These are phyloP conservation scores for Backusella tuberculispora DNA, from an alignment of 192 early-diverging fungal genomes.

Conservation along the genomic window DNA sequence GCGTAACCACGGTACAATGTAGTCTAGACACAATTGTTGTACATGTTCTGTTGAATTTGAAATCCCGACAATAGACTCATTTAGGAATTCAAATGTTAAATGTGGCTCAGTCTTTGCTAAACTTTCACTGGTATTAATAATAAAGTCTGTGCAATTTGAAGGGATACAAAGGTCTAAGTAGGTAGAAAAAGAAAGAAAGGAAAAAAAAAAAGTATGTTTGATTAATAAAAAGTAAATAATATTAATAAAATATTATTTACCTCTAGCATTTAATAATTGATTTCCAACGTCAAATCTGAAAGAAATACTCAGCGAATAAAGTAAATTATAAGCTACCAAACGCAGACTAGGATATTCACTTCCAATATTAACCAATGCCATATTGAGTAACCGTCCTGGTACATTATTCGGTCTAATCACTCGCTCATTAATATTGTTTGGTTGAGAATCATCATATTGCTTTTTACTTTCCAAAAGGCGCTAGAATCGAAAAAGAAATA, in stretches of 20 bases:
- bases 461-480: conserved; percentile 71
- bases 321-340: conserved; percentile 85
- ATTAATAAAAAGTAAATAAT: not conserved
- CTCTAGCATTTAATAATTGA: conserved; percentile 74
- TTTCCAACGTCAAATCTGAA: conserved; percentile 83
- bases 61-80: conserved; percentile 81
- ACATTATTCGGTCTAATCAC: conserved; percentile 84
- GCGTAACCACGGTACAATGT: conserved; percentile 85
- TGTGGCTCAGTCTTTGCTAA: conserved; percentile 74
- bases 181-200: too few species aligned
- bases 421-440: conserved; percentile 61
- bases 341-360: conserved; percentile 77
- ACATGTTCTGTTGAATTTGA: conserved; percentile 65
- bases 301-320: conserved; percentile 74
- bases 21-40: conserved; percentile 82
- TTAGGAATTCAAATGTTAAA: conserved; percentile 88
- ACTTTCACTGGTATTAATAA: conserved; percentile 75
- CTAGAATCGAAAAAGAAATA: conserved; percentile 43
- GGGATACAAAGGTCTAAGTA: conserved; percentile 80
- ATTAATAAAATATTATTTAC: conserved; percentile 20
- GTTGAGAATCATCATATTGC: conserved; percentile 65
- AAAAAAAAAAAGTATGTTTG: not conserved
- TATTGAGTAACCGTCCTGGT: conserved; percentile 88
- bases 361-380: conserved; percentile 86
- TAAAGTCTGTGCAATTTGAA: conserved; percentile 81